Evolutionary conservation across 2,329 filamentous ascomycete genomes (phyloP), one percentile per base, ranked within the genome.

Genomic region (Alternaria sp.): DNA sequence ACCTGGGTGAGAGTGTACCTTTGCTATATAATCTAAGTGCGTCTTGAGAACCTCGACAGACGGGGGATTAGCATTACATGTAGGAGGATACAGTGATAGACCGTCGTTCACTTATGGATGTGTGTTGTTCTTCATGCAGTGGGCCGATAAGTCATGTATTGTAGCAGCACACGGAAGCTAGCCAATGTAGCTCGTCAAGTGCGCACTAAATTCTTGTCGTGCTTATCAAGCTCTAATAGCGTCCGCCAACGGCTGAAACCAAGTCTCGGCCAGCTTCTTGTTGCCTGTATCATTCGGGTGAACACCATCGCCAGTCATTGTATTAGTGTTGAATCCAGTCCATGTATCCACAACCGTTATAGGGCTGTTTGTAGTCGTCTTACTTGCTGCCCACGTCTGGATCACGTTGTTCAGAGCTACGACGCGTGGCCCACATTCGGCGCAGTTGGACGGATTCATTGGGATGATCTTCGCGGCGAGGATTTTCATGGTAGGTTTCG

Each of bases 401-500:
- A 73, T 72, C 14, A 54, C 67, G 16, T 51, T 57, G 38, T 73
- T 71, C 4, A 73, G 58, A 3, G 62, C 67, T 18, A 64, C 51
- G 11, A 66, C 62, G 14, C 62, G 51, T n/a, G 30, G 16, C 24
- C 60, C 61, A 24, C 57, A 60, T 20, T 52, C 52, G 3, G 28
- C 52, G 30, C 63, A 66, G 43, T 54, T 52, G 1, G 61, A 49
- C 1, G 70, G 65, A 7, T 57, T 57, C 44, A 64, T 57, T 1
- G 59, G 49, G 11, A 65, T 60, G 16, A 62, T 60, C 22, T 64
- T 52, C 5, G 62, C 60, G 28, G 76, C 79, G 44, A 81, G 48
- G 42, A 80, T 75, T 60, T 76, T 76, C 70, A 81, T 78, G 2
- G 61, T 70, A 3, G 68, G 58, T 41, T 81, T 81, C 41, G 68